Evolutionary conservation across 192 early-diverging fungal genomes (phyloP), one percentile per base, ranked within the genome.

Genomic region (Martensiomyces pterosporus): DNA sequence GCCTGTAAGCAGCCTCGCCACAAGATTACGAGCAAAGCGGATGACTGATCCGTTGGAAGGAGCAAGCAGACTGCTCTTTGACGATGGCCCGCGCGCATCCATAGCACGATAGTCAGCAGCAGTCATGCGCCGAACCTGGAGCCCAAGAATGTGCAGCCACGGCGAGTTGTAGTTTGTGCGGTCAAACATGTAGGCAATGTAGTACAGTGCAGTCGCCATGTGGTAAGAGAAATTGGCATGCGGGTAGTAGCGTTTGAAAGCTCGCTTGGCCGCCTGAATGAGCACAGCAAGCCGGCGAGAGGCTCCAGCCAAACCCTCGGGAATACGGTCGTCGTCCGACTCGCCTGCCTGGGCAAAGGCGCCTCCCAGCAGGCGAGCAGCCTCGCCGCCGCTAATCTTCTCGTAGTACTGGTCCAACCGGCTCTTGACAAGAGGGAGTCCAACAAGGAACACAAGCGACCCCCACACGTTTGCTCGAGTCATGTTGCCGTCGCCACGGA

Each of bases 111-210:
- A 91, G 60, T 97, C 94, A 18, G 80, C 70, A 40, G 77, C 76
- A 16, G 75, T 88, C 84, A 93, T 80, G 23, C 94, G 84, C 44
- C 82, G 83, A 29, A 91, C 72, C 53, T 85, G 77, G 21, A 94
- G 63, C 12, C 88, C 87, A 23, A 91, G 80, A 10, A 92, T 27
- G 33, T 84, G 84, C 50, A 94, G 75, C 85, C 86, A 87, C n/a
- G 88, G 90, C 13, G 84, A 83, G 57, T 83, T 87, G 60, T 85
- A 93, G 26, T 71, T 67, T 4, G 91, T 91, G 60, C 83, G 84
- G 45, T 85, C 85, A 68, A 89, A 93, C 52, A 97, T 68, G 59
- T 92, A 97, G 14, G 73, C 79, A 37, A 94, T 67, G 42, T 88
- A 84, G 60, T 89, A 91, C 32, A 78, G 49, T 16, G 82, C 60